Conservation (phyloP, 176 grass and related monocot species). For the Aegilops bicornis region DNA sequence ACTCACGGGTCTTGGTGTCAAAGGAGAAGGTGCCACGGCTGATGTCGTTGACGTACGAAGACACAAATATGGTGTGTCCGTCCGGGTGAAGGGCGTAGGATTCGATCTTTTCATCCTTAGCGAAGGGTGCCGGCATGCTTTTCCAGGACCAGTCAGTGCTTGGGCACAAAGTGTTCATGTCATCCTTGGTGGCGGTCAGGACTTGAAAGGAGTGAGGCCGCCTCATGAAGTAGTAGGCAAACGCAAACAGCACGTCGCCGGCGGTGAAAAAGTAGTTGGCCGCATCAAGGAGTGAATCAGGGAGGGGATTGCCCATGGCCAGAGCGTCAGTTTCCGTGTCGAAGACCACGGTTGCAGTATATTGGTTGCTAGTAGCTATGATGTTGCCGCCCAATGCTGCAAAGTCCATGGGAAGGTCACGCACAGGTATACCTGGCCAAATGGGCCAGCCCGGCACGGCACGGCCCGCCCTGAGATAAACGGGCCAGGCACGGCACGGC, state of each 20-base stretch:
- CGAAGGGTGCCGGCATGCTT: background rate
- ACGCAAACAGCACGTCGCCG: background rate
- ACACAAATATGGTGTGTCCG: background rate
- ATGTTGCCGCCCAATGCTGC: background rate
- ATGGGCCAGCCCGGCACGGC: too few species aligned
- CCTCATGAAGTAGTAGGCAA: background rate
- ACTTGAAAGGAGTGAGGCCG: background rate
- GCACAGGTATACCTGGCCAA: too few species aligned
- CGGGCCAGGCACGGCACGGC: too few species aligned
- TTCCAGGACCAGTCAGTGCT: background rate
- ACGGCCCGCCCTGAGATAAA: too few species aligned
- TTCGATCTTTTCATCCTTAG: background rate
- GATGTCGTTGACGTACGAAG: background rate
- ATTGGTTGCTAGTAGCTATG: background rate
- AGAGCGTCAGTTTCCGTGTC: background rate
- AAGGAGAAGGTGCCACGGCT: background rate
- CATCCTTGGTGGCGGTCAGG: background rate
- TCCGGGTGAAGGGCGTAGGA: background rate
- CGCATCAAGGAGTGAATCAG: background rate
- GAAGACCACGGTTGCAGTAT: background rate
- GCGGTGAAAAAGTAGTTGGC: background rate
- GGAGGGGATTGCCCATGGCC: background rate
- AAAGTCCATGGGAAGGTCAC: background rate
- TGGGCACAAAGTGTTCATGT: background rate
- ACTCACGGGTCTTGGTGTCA: background rate